phyloP scores from a whole-genome alignment of 2,329 filamentous ascomycete species.

The Penicillium sp. region DNA sequence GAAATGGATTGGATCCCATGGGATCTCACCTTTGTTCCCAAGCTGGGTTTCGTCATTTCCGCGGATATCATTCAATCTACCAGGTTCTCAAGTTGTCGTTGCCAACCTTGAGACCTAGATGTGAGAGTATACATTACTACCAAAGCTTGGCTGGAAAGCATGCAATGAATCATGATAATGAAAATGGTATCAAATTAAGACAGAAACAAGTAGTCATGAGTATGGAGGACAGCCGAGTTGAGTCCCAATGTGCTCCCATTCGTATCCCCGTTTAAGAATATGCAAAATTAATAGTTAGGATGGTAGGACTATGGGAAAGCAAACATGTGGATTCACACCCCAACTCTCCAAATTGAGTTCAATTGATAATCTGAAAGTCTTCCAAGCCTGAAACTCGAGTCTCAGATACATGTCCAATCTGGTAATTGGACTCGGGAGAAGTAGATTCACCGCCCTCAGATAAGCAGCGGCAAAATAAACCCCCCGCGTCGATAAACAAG shows the following conservation, averaged over 20 bases:
- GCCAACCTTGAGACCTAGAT: background rate
- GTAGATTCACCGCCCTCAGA: slow-evolving; percentile 10
- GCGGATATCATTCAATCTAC: background rate
- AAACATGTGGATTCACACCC: background rate
- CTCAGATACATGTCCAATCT: background rate
- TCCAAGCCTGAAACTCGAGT: background rate
- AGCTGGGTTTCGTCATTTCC: background rate
- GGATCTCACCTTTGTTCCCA: background rate
- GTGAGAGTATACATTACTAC: slow-evolving; percentile 1
- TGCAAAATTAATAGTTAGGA: background rate
- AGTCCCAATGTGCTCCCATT: background rate
- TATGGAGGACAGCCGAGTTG: background rate
- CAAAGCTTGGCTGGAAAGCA: background rate
- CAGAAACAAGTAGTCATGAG: background rate
- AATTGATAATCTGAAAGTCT: background rate
- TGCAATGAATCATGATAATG: slow-evolving; percentile 7
- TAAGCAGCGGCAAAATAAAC: slow-evolving; percentile 25
- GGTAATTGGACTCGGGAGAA: background rate
- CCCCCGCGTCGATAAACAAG: slow-evolving; percentile 26
- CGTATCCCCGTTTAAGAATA: background rate
- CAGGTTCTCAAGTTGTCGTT: background rate
- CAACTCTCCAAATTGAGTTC: background rate
- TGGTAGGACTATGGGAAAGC: background rate
- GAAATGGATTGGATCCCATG: slow-evolving; percentile 4
- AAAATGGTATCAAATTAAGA: background rate